phyloP scores from a whole-genome alignment of 306 rosid species.

The Clitoria ternatea region DNA sequence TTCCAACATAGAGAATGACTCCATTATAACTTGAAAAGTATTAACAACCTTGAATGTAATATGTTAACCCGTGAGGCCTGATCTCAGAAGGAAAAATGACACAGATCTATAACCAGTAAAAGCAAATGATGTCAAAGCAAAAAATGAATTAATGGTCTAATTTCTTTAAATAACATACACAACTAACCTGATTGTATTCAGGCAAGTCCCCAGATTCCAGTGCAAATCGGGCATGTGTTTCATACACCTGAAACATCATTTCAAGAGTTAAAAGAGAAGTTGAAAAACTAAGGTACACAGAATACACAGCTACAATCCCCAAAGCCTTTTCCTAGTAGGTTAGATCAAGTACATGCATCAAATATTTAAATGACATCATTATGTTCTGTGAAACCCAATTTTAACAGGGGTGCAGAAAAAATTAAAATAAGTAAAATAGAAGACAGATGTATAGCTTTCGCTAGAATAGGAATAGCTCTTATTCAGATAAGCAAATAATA shows the following conservation, averaged over 20 bases:
- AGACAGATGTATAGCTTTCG: background rate
- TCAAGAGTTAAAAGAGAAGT: constrained; percentile 1
- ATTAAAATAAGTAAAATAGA: background rate
- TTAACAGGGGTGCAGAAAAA: background rate
- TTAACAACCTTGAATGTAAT: background rate
- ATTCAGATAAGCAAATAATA: background rate
- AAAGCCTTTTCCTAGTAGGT: background rate
- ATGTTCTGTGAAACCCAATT: constrained; percentile 9
- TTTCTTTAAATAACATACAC: background rate
- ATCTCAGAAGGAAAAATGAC: background rate
- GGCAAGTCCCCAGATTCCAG: constrained; percentile 93
- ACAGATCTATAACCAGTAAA: constrained; percentile 17
- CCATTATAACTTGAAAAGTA: background rate
- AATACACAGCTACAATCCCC: background rate
- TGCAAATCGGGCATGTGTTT: constrained; percentile 92
- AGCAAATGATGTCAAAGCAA: background rate
- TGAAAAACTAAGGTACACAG: background rate
- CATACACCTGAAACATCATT: constrained; percentile 68
- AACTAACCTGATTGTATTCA: constrained; percentile 86
- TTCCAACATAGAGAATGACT: constrained; percentile 22
- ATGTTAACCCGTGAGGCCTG: background rate
- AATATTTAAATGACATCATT: background rate
- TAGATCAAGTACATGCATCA: background rate
- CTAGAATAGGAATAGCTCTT: background rate
- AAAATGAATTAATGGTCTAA: background rate